Conservation (phyloP, 148 eudicot genomes). For the Polygonum maritimum region DNA sequence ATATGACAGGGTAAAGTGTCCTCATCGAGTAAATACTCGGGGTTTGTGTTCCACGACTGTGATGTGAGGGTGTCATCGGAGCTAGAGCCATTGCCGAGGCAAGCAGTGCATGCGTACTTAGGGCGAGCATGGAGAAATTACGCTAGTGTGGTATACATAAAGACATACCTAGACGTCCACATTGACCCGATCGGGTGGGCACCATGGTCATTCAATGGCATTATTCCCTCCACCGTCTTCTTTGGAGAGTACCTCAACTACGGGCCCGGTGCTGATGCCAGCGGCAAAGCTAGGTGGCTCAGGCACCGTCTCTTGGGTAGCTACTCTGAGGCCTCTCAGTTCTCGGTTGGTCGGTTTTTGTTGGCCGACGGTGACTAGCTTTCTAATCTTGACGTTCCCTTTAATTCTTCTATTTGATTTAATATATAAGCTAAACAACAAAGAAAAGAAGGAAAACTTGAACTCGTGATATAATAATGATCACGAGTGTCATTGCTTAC, state of each 20-base stretch:
- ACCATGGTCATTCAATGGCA: not conserved
- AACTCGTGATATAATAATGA: too few relatives aligned
- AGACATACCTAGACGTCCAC: not conserved
- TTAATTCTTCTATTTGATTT: not conserved
- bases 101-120: not conserved
- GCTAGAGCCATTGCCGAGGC: not conserved
- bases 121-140: conserved; percentile 3
- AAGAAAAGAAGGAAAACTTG: too few relatives aligned
- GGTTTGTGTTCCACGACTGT: conserved; percentile 9
- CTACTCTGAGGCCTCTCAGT: not conserved
- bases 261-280: not conserved
- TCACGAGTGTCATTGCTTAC: too few relatives aligned
- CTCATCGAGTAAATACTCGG: not conserved
- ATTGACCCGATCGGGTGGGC: conserved; percentile 4
- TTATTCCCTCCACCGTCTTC: not conserved
- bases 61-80: not conserved
- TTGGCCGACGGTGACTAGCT: not conserved
- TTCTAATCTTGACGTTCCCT: not conserved
- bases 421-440: too few relatives aligned
- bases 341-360: not conserved
- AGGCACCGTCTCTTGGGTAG: not conserved
- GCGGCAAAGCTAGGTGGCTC: not conserved
- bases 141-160: not conserved
- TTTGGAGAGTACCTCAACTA: not conserved
- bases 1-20: not conserved